Conservation (phyloP, 2,329 filamentous ascomycete genomes). For the Fusarium setosum region DNA sequence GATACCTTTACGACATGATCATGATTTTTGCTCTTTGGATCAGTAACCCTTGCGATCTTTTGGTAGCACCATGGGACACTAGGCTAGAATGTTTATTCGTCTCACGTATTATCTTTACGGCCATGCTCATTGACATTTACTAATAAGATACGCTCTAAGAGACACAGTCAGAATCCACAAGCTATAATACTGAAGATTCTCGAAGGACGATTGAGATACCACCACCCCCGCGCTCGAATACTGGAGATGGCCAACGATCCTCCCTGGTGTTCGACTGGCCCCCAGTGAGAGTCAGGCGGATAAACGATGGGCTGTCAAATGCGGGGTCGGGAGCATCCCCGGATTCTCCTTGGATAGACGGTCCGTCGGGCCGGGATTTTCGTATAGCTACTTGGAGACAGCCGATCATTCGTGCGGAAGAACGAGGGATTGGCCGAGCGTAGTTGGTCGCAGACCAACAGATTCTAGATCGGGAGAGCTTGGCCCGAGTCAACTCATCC, state of each 20-base stretch:
- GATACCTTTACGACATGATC: not conserved
- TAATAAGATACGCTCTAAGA: too few relatives aligned
- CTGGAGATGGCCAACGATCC: too few relatives aligned
- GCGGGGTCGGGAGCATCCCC: not conserved
- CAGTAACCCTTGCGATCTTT: too few relatives aligned
- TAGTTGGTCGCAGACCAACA: not conserved
- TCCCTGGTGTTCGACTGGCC: too few relatives aligned
- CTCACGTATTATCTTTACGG: not conserved
- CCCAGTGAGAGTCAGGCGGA: too few relatives aligned
- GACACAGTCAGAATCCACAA: too few relatives aligned
- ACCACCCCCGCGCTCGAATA: too few relatives aligned
- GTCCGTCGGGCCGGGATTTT: constrained; percentile 5
- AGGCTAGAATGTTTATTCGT: not conserved
- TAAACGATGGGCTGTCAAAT: not conserved
- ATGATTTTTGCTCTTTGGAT: too few relatives aligned
- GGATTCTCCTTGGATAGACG: constrained; percentile 4
- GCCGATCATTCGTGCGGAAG: constrained; percentile 10
- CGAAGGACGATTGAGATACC: too few relatives aligned
- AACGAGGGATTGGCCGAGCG: not conserved
- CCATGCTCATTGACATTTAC: too few relatives aligned
- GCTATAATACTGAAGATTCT: too few relatives aligned
- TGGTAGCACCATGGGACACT: too few relatives aligned
- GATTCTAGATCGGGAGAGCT: not conserved
- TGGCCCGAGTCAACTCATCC: not conserved
- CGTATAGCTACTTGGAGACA: not conserved